Evolutionary conservation across 306 rosid genomes (phyloP).

Genomic region (Vicia faba): DNA sequence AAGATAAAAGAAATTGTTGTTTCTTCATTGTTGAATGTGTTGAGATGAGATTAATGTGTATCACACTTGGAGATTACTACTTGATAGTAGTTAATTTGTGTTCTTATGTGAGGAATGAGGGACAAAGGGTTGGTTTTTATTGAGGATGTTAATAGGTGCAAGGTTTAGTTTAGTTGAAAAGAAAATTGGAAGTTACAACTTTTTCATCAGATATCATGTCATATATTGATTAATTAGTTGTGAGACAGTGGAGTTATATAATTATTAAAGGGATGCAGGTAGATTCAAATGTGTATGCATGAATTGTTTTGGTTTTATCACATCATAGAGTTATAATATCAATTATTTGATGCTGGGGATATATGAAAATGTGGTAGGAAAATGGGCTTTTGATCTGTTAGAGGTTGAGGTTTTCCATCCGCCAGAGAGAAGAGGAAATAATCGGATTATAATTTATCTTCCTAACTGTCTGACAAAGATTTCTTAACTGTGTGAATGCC

Average conservation of each 20-base stretch:
- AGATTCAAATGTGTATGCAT: conserved; percentile 27
- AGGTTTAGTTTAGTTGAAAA: conserved; percentile 28
- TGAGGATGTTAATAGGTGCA: background rate
- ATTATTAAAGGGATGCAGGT: background rate
- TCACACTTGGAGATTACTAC: conserved; percentile 10
- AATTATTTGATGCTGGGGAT: background rate
- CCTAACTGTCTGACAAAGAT: too few relatives aligned
- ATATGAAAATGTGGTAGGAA: conserved; percentile 7
- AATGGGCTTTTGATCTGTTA: conserved; percentile 22
- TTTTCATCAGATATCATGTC: conserved; percentile 6
- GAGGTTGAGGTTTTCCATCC: conserved; percentile 28
- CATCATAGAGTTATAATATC: conserved; percentile 12
- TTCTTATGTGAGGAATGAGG: conserved; percentile 7
- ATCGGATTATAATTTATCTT: background rate
- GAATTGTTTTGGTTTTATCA: conserved; percentile 19
- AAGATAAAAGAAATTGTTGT: conserved; percentile 38
- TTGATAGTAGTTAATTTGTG: background rate
- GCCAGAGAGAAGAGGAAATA: background rate
- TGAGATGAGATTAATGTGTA: background rate
- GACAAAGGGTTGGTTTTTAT: conserved; percentile 40
- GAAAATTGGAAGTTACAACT: conserved; percentile 7
- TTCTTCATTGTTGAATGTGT: conserved; percentile 31
- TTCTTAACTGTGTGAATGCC: too few relatives aligned
- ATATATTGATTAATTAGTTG: conserved; percentile 21
- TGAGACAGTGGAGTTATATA: background rate